These are phyloP conservation scores for Wickerhamomyces hampshirensis DNA, from an alignment of 805 yeast species.

Conservation along the genomic window DNA sequence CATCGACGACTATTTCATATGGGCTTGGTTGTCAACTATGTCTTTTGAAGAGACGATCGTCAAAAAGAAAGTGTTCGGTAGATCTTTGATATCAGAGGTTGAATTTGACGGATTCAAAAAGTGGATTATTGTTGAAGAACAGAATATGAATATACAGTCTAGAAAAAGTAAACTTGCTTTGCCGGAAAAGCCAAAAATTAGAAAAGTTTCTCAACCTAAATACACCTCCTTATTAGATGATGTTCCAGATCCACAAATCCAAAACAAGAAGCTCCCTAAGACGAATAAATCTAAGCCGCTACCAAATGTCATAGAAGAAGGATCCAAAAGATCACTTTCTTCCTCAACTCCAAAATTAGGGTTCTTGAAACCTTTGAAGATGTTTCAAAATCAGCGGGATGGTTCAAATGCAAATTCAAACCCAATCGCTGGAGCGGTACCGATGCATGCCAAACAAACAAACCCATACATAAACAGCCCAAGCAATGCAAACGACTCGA, in stretches of 20 bases:
- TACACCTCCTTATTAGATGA: conserved; percentile 21
- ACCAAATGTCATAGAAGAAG: conserved; percentile 1
- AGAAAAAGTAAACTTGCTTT: conserved; percentile 19
- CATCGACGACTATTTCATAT: conserved; percentile 81
- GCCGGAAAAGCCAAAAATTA: conserved; percentile 18
- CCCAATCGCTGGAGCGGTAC: conserved; percentile 7
- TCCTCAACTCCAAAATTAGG: conserved; percentile 4
- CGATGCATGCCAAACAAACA: conserved; percentile 3
- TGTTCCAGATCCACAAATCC: conserved; percentile 7
- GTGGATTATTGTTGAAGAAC: conserved; percentile 75
- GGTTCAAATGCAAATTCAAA: conserved; percentile 1
- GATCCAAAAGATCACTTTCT: neutral
- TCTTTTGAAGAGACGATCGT: conserved; percentile 67
- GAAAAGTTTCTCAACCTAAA: conserved; percentile 17
- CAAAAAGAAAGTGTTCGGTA: conserved; percentile 69
- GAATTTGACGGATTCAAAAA: conserved; percentile 71
- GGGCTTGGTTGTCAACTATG: conserved; percentile 84
- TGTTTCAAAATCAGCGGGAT: conserved; percentile 7
- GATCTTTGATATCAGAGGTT: conserved; percentile 77
- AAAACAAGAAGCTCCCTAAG: conserved; percentile 1
- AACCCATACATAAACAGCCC: neutral
- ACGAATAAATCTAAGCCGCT: conserved; percentile 5
- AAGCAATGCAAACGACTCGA: too few relatives aligned
- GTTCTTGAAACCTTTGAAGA: conserved; percentile 8
- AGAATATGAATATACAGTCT: conserved; percentile 33